A percentile compares a stretch with the other conserved stretches of the same genome.
Evolutionary conservation across 306 rosid species (phyloP).

Genomic region (Sesbania bispinosa): DNA sequence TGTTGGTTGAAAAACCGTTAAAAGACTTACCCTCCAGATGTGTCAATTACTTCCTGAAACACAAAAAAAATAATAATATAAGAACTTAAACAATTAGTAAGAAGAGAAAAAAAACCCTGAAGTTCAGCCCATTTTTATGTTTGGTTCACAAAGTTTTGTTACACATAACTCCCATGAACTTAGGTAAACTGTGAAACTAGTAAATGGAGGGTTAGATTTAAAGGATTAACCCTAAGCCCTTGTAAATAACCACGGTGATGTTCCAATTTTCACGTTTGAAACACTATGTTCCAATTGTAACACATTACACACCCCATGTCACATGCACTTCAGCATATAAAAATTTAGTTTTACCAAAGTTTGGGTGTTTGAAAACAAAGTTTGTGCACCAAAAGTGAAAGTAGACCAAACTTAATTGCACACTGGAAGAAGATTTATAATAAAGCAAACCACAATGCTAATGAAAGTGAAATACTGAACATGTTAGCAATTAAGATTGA

Average conservation of each 20-base stretch:
- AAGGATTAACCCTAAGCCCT: not conserved
- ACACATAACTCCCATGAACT: not conserved
- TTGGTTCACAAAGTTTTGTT: not conserved
- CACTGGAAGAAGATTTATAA: not conserved
- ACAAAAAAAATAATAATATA: conserved; percentile 5
- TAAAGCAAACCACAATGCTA: not conserved
- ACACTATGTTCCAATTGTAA: not conserved
- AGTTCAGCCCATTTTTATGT: not conserved
- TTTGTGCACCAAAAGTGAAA: not conserved
- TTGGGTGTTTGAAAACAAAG: not conserved
- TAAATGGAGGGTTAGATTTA: not conserved
- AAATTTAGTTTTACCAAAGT: too few species aligned
- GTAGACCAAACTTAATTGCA: not conserved
- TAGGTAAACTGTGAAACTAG: not conserved
- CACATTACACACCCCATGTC: not conserved
- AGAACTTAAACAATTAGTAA: not conserved
- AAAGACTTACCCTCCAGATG: conserved; percentile 88
- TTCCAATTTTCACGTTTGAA: not conserved
- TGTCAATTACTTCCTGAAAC: conserved; percentile 89
- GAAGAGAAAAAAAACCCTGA: not conserved
- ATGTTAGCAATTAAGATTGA: not conserved
- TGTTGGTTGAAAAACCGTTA: not conserved
- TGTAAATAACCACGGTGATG: not conserved
- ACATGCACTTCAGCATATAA: too few species aligned
- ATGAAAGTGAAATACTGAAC: not conserved